Base-by-base conservation (phyloP, 805 yeast genomes). In the Nakazawaea holstii region DNA sequence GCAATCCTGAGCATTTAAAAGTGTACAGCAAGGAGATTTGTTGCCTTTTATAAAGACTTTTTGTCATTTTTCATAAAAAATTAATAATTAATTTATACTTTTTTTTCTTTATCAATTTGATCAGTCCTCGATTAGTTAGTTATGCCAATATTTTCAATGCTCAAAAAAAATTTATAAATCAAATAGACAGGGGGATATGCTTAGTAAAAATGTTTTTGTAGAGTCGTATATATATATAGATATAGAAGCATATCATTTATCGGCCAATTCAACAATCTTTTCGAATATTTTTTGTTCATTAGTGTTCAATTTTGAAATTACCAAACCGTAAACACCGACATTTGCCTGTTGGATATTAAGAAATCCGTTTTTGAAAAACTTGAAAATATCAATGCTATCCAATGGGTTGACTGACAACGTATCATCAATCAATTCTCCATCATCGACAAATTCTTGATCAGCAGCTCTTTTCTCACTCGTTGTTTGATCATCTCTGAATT, bases 381-480 rank as follows among this genome's bases (percentile, higher is more conserved):
- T 71, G 64, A 82, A 89, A 3, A 86, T 82, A 59, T 92, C 86
- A 43, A 90, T 66, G 37, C 72, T 69, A 59, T 92, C 97, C 41
- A 94, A 73, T 3, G 95, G 83, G 1, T 92, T 84, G 53, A 82
- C 84, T 26, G 86, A 77, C 59, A 86, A 70, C 8, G 96, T 81
- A 59, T 86, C 96, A 59, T 91, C 97, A 40, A 82, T 81, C 39
- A 87, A 73, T 8, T 86, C 94, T 42, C 85, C 94, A 43, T 80
- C 82, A 8, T 48, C 50, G 4, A 38, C n/a, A 41, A 43, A 42
- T n/a, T 43, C 46, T 9, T 32, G 35, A n/a, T 79, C 80, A 53
- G 79, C 84, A 31, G 63, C 69, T 15, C 62, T 67, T 40, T 59
- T 62, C 39, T 61, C 55, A 50, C 54, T 58, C 43, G 60, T 61